Conservation (phyloP, 768 basidiomycete genomes). For the Lepiota subincarnata region DNA sequence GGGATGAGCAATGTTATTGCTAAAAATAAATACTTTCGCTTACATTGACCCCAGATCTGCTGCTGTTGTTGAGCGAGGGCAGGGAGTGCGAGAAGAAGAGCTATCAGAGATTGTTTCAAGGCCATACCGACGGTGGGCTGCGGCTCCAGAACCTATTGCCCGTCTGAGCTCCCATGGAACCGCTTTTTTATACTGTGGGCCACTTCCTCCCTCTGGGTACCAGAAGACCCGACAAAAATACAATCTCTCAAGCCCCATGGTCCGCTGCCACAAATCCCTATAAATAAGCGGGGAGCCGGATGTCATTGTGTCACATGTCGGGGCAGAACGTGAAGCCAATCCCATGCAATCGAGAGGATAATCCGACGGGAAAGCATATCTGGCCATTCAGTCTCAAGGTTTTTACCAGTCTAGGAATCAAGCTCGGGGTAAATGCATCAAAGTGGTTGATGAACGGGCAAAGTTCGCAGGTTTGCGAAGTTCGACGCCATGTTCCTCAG, state of each 20-base stretch:
- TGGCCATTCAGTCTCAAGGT: background rate
- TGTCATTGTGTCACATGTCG: constrained; percentile 1
- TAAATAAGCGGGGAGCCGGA: background rate
- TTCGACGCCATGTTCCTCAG: background rate
- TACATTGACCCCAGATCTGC: constrained; percentile 26
- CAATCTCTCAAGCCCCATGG: background rate
- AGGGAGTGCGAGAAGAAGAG: constrained; percentile 22
- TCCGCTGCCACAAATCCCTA: background rate
- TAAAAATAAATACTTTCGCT: background rate
- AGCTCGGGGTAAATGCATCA: constrained; percentile 3
- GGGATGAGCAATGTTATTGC: background rate
- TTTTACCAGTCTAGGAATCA: background rate
- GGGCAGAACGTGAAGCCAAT: background rate
- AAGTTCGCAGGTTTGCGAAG: constrained; percentile 6
- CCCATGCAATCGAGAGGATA: background rate
- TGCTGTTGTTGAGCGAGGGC: constrained; percentile 25
- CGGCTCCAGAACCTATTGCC: background rate
- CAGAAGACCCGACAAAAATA: background rate
- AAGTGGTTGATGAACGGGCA: constrained; percentile 1
- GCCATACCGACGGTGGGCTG: constrained; percentile 16
- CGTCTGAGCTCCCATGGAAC: background rate
- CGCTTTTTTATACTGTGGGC: background rate
- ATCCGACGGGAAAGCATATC: background rate
- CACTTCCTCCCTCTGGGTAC: background rate
- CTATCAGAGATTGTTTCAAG: constrained; percentile 20